These are phyloP conservation scores for Malassezia caprae DNA, from an alignment of 1,284 basidiomycete genomes.

Conservation along the genomic window DNA sequence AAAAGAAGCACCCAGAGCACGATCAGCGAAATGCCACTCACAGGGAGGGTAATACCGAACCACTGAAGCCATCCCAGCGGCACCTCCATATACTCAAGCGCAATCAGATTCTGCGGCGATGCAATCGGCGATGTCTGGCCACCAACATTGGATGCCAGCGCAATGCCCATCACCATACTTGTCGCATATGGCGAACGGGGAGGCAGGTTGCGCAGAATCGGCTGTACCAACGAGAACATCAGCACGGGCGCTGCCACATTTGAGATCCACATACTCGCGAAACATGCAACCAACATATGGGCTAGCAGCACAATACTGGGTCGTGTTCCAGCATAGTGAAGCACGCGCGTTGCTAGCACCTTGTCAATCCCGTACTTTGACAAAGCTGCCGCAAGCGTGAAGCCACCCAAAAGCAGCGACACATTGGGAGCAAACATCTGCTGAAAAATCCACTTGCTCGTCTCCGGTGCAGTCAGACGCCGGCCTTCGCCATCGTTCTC, in stretches of 20 bases:
- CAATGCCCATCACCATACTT: conserved; percentile 87
- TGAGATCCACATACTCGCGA: conserved; percentile 98
- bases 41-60: conserved; percentile 88
- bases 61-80: conserved; percentile 79
- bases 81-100: conserved; percentile 75
- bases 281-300: conserved; percentile 93
- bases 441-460: conserved; percentile 65
- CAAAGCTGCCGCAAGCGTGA: conserved; percentile 91
- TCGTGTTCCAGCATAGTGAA: conserved; percentile 76
- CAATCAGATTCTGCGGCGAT: conserved; percentile 94
- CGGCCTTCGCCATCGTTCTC: conserved; percentile 51
- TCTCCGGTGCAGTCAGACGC: conserved; percentile 60
- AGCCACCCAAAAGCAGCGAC: conserved; percentile 69
- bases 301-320: conserved; percentile 79
- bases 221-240: conserved; percentile 94
- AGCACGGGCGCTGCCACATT: conserved; percentile 96
- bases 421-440: conserved; percentile 72
- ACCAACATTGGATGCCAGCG: conserved; percentile 95
- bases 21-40: conserved; percentile 71
- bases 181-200: conserved; percentile 77
- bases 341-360: conserved; percentile 72
- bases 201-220: conserved; percentile 83
- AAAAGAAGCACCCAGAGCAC: conserved; percentile 86
- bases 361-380: conserved; percentile 97
- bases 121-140: conserved; percentile 83